Evolutionary conservation across 805 yeast species (phyloP).

Genomic region (Yarrowia bubula): DNA sequence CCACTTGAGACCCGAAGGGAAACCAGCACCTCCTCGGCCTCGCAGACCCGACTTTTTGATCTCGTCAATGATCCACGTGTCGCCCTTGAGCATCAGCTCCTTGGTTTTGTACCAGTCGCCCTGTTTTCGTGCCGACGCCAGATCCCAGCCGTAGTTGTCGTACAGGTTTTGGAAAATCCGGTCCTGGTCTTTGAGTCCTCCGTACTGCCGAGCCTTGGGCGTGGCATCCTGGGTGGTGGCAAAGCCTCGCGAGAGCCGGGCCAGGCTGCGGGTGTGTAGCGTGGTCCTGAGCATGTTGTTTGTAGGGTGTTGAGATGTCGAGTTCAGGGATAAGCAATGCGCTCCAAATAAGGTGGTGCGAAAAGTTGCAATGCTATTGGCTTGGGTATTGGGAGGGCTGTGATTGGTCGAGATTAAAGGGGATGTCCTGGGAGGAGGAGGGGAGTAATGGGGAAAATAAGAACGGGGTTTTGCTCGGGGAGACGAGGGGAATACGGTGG

Average conservation of each 20-base stretch:
- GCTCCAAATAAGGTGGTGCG: neutral
- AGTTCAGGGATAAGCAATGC: constrained; percentile 2
- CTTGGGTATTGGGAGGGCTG: neutral
- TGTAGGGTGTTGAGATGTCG: constrained; percentile 4
- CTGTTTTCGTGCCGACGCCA: constrained; percentile 70
- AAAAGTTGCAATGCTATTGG: constrained; percentile 26
- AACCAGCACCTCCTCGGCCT: constrained; percentile 94
- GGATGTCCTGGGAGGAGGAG: no score
- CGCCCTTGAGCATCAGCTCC: constrained; percentile 79
- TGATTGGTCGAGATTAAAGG: neutral
- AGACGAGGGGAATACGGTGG: no score
- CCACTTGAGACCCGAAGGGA: constrained; percentile 90
- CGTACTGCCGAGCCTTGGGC: constrained; percentile 47
- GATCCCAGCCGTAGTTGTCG: constrained; percentile 69
- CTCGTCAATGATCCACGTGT: constrained; percentile 86
- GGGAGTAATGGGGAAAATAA: no score
- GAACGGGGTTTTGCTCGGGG: neutral
- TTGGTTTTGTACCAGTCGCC: constrained; percentile 94
- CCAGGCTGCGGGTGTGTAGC: constrained; percentile 22
- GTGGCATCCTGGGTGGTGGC: constrained; percentile 29
- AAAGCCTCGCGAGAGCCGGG: constrained; percentile 22
- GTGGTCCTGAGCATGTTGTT: constrained; percentile 23
- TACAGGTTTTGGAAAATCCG: constrained; percentile 84
- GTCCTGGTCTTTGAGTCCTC: constrained; percentile 78
- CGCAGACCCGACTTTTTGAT: constrained; percentile 80